Percentiles rank a stretch among this genome's conserved stretches.
Conservation (phyloP, 1,284 basidiomycete species). For the Pseudomicrostroma phylloplanum region DNA sequence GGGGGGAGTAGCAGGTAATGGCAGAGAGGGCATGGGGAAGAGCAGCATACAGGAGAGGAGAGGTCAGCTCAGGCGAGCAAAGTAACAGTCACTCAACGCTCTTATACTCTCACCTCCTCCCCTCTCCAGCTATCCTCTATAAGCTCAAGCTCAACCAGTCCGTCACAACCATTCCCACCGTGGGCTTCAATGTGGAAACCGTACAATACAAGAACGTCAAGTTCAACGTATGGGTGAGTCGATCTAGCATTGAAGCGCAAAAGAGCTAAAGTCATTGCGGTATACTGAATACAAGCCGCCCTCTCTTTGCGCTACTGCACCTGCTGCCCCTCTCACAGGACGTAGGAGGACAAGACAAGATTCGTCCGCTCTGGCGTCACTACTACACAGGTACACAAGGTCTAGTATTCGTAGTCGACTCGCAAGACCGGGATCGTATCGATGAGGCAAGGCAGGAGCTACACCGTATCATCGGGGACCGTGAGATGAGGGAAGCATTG, state of each 20-base stretch:
- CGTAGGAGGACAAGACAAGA: slow-evolving; percentile 68
- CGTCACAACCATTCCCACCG: slow-evolving; percentile 98
- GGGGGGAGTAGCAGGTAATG: background rate
- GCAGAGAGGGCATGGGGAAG: no score
- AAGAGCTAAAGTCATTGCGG: background rate
- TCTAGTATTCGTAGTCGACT: slow-evolving; percentile 99
- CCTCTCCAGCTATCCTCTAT: slow-evolving; percentile 70
- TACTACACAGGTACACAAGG: slow-evolving; percentile 99
- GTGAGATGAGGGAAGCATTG: slow-evolving; percentile 96
- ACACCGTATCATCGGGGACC: slow-evolving; percentile 99
- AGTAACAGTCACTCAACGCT: background rate
- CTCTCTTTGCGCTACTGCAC: background rate
- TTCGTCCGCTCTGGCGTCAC: slow-evolving; percentile 94
- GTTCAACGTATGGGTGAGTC: slow-evolving; percentile 83
- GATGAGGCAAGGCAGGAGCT: slow-evolving; percentile 98
- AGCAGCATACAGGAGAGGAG: no score
- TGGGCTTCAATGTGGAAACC: slow-evolving; percentile 77
- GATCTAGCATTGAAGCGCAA: background rate
- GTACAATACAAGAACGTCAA: slow-evolving; percentile 99
- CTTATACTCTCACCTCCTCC: background rate
- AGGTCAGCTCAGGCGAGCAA: no score
- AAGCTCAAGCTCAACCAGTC: slow-evolving; percentile 99
- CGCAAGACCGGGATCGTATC: slow-evolving; percentile 99
- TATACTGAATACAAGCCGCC: background rate
- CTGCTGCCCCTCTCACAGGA: slow-evolving; percentile 54